Conservation (phyloP, 495 filamentous ascomycete genomes). For the Pseudoneurospora amorphoporcata region DNA sequence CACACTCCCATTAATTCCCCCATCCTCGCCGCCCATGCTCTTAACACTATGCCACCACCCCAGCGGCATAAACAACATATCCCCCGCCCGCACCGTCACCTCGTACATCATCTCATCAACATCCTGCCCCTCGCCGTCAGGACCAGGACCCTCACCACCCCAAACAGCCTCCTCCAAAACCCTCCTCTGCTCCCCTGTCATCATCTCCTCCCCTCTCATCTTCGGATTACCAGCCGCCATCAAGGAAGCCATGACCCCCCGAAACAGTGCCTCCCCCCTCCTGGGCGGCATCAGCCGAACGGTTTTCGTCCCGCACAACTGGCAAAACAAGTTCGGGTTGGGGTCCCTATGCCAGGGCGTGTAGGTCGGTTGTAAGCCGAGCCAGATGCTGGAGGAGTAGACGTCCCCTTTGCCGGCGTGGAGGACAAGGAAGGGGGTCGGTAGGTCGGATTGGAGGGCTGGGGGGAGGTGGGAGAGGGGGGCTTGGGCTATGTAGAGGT, state of each 20-base stretch:
- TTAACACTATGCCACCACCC: conserved; percentile 96
- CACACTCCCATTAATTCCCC: conserved; percentile 40
- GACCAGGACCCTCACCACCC: conserved; percentile 25
- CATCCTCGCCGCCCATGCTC: conserved; percentile 34
- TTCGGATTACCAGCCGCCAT: conserved; percentile 38
- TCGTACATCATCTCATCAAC: conserved; percentile 26
- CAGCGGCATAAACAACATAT: conserved; percentile 77
- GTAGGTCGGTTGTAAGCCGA: conserved; percentile 73
- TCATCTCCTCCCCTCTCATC: conserved; percentile 85
- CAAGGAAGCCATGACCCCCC: conserved; percentile 38
- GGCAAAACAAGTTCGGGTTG: conserved; percentile 87
- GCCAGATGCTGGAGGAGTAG: conserved; percentile 80
- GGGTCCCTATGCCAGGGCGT: conserved; percentile 89
- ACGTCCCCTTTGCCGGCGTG: conserved; percentile 59
- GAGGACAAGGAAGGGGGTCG: conserved; percentile 52
- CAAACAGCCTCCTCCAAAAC: conserved; percentile 62
- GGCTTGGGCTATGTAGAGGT: conserved; percentile 78
- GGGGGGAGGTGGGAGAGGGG: conserved; percentile 54
- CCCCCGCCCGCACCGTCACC: conserved; percentile 49
- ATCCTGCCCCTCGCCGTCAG: not conserved
- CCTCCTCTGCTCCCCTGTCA: conserved; percentile 63
- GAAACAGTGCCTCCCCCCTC: conserved; percentile 51
- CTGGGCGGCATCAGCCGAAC: conserved; percentile 59
- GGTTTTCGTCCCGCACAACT: conserved; percentile 63
- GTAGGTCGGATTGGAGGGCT: conserved; percentile 52